These are phyloP conservation scores for Yamadazyma kitorensis DNA, from an alignment of 805 yeast species.

Conservation along the genomic window DNA sequence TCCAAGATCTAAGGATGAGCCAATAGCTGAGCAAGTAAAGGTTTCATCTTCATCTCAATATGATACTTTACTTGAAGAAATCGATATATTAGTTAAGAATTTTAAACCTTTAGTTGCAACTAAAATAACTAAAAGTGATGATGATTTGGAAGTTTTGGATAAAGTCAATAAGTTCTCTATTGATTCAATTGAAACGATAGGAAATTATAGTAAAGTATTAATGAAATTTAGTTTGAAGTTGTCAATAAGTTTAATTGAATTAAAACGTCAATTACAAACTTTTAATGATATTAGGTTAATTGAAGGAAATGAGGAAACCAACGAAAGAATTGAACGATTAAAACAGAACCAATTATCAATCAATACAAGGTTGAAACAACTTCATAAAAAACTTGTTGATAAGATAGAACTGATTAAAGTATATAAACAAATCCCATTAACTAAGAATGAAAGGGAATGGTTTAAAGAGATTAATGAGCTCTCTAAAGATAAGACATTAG, in stretches of 20 bases:
- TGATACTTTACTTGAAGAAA: conserved; percentile 5
- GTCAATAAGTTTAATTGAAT: conserved; percentile 20
- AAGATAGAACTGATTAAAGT: conserved; percentile 22
- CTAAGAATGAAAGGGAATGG: conserved; percentile 35
- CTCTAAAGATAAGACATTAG: conserved; percentile 10
- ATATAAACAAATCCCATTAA: conserved; percentile 26
- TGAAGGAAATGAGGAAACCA: conserved; percentile 1
- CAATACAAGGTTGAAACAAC: conserved; percentile 12
- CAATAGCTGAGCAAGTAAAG: conserved; percentile 1
- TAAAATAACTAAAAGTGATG: conserved; percentile 1
- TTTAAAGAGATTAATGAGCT: conserved; percentile 33
- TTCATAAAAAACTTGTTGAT: conserved; percentile 21
- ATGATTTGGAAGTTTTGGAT: conserved; percentile 4
- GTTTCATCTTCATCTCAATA: background rate
- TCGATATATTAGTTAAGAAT: conserved; percentile 1
- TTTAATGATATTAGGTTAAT: background rate
- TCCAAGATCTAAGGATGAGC: background rate
- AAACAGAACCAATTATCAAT: conserved; percentile 1
- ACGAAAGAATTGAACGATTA: conserved; percentile 14
- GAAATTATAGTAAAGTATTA: conserved; percentile 14
- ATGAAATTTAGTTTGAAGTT: conserved; percentile 20
- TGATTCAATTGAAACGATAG: conserved; percentile 14
- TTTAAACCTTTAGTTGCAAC: background rate
- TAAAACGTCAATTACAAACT: conserved; percentile 14
- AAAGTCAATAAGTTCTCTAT: conserved; percentile 20